Percentiles rank a stretch among this genome's conserved stretches.
phyloP scores from a whole-genome alignment of 192 early-diverging fungal species.

The Linnemannia hyalina region DNA sequence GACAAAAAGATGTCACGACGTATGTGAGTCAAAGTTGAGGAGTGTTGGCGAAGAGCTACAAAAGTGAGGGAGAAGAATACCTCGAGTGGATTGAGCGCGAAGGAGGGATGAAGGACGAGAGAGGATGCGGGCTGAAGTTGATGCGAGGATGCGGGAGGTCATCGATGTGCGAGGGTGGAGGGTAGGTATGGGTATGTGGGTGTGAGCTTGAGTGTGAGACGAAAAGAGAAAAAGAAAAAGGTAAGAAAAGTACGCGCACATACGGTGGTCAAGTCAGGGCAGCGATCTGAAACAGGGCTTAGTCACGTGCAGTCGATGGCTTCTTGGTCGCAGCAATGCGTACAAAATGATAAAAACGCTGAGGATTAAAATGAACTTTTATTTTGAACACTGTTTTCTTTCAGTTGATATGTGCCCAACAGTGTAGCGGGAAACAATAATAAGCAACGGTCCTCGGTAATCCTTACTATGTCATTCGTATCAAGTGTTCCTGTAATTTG shows the following conservation, averaged over 20 bases:
- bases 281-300: too few species aligned
- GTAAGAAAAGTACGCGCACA: background rate
- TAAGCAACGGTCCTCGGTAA: too few species aligned
- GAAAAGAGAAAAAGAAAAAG: background rate
- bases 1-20: background rate
- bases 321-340: too few species aligned
- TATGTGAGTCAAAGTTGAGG: background rate
- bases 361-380: too few species aligned
- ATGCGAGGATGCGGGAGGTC: constrained; percentile 11
- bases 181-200: background rate
- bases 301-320: too few species aligned
- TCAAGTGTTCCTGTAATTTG: too few species aligned
- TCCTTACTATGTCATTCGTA: too few species aligned
- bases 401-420: too few species aligned
- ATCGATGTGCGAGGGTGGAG: constrained; percentile 1
- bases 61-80: background rate
- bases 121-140: constrained; percentile 18
- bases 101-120: constrained; percentile 21
- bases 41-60: background rate
- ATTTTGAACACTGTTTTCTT: too few species aligned
- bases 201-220: too few species aligned
- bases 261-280: background rate
- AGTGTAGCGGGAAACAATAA: too few species aligned
- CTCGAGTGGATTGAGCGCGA: constrained; percentile 24
- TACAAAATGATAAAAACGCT: too few species aligned